Evolutionary conservation across 2,329 filamentous ascomycete species (phyloP).

Genomic region (Trichoderma lentiforme): DNA sequence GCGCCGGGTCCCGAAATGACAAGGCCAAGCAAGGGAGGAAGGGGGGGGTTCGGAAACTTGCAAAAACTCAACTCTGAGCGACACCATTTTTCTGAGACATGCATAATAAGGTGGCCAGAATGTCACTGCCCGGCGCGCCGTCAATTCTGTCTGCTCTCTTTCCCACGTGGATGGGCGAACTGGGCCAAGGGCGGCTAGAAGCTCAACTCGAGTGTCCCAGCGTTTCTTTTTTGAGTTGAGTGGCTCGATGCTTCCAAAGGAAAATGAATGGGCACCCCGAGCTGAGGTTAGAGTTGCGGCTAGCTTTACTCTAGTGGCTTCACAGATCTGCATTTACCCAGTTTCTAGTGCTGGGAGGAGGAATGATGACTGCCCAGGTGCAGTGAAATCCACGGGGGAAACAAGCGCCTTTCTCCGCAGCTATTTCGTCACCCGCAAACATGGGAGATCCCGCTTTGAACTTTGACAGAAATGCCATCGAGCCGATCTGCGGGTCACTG

Average conservation of each 20-base stretch:
- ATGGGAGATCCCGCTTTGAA: background rate
- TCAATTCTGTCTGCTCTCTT: background rate
- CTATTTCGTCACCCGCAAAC: background rate
- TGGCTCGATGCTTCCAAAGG: background rate
- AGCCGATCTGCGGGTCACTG: background rate
- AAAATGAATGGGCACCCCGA: background rate
- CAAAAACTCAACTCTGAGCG: background rate
- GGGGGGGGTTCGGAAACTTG: background rate
- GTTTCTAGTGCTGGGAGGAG: background rate
- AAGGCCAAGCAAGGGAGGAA: background rate
- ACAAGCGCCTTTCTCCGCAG: background rate
- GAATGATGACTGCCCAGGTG: background rate
- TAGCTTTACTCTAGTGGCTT: background rate
- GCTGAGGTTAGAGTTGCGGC: constrained; percentile 14
- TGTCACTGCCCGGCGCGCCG: background rate
- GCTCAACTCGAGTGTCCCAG: background rate
- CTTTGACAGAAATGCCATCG: background rate
- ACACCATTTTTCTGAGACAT: constrained; percentile 2
- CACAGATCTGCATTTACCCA: background rate
- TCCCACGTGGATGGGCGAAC: constrained; percentile 5
- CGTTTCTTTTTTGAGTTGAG: background rate
- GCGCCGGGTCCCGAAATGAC: background rate
- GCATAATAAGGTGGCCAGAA: background rate
- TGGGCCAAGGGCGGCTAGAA: background rate
- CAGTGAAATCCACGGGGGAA: background rate